phyloP scores from a whole-genome alignment of 371 early-diverging fungal species.

The Apophysomyces trapeziformis region DNA sequence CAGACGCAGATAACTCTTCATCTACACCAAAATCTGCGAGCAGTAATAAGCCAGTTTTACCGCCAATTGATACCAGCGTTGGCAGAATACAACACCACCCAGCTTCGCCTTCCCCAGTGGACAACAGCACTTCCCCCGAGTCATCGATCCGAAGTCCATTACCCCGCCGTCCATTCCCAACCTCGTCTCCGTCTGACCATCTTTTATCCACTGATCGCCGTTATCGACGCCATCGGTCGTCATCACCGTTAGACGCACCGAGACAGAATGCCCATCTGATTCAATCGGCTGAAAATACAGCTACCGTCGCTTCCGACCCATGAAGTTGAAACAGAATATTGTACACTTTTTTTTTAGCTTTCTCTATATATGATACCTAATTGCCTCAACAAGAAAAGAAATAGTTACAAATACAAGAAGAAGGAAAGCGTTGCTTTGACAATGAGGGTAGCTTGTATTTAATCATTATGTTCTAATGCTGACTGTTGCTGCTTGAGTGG shows the following conservation, averaged over 20 bases:
- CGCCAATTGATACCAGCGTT: conserved; percentile 44
- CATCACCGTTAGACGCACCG: not conserved
- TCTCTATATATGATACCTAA: no score
- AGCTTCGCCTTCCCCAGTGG: not conserved
- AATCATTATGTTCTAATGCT: conserved; percentile 6
- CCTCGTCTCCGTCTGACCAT: conserved; percentile 15
- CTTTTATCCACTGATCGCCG: conserved; percentile 5
- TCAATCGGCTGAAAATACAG: not conserved
- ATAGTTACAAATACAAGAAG: not conserved
- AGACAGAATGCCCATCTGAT: not conserved
- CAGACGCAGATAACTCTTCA: not conserved
- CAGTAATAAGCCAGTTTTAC: conserved; percentile 35
- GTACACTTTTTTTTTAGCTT: no score
- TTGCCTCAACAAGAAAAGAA: no score
- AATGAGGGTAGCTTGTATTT: not conserved
- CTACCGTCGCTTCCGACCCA: no score
- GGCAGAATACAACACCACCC: conserved; percentile 19
- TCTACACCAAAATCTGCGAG: conserved; percentile 24
- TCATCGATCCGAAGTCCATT: conserved; percentile 10
- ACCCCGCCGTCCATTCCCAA: conserved; percentile 8
- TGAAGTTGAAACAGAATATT: no score
- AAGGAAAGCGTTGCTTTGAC: not conserved
- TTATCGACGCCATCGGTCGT: not conserved
- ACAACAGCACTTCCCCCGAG: conserved; percentile 1
- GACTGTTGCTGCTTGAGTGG: not conserved